Evolutionary conservation across 495 filamentous ascomycete species (phyloP).

Genomic region (Extremus antarcticus): DNA sequence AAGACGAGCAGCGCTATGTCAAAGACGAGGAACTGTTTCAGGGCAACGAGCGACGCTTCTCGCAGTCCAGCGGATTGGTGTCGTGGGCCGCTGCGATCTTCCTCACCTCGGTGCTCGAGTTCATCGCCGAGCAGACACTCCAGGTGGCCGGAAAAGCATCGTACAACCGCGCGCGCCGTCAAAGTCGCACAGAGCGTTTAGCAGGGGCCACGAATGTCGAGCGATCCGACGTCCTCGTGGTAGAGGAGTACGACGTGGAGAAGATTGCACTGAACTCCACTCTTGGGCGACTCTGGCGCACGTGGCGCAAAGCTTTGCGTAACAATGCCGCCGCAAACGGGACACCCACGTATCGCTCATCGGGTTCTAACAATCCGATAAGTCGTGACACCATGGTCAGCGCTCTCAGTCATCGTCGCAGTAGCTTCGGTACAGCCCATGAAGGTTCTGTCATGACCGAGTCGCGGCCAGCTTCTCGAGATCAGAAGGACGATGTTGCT

Average conservation of each 20-base stretch:
- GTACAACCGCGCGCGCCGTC: constrained; percentile 49
- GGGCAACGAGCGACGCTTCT: constrained; percentile 41
- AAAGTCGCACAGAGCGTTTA: constrained; percentile 18
- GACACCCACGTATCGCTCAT: background rate
- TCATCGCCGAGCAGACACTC: constrained; percentile 82
- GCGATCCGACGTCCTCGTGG: constrained; percentile 38
- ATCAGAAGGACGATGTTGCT: constrained; percentile 8
- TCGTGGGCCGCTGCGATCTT: constrained; percentile 93
- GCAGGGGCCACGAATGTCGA: constrained; percentile 28
- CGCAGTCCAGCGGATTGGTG: constrained; percentile 49
- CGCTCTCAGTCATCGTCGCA: background rate
- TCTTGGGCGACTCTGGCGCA: constrained; percentile 81
- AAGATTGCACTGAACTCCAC: constrained; percentile 81
- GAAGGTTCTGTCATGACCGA: constrained; percentile 4
- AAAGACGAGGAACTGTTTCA: constrained; percentile 56
- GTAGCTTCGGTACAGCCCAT: background rate
- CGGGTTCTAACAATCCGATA: background rate
- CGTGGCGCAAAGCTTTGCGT: constrained; percentile 64
- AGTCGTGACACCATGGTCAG: constrained; percentile 1
- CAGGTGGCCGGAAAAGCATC: constrained; percentile 82
- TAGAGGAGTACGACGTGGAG: constrained; percentile 89
- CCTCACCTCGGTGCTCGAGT: constrained; percentile 87
- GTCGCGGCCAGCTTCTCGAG: background rate
- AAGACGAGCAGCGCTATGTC: constrained; percentile 83
- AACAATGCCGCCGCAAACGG: background rate